phyloP scores from a whole-genome alignment of 805 yeast genomes.

The Ogataea dorogensis region DNA sequence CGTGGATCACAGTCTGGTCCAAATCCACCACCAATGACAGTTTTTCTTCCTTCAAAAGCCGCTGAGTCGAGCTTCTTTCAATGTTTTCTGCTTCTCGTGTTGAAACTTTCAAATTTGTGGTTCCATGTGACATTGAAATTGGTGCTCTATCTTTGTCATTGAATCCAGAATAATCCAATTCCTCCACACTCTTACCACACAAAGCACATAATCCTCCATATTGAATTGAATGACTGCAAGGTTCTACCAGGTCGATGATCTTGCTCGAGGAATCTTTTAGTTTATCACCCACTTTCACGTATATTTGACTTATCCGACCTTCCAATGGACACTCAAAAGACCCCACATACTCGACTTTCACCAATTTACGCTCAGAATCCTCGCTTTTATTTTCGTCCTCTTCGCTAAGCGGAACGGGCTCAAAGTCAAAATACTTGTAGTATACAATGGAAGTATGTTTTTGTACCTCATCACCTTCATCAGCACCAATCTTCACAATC shows the following conservation, averaged over 20 bases:
- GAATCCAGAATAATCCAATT: slow-evolving; percentile 71
- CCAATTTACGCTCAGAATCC: slow-evolving; percentile 42
- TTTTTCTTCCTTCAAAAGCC: slow-evolving; percentile 60
- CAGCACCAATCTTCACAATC: slow-evolving; percentile 47
- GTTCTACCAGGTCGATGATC: slow-evolving; percentile 64
- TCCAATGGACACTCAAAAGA: slow-evolving; percentile 81
- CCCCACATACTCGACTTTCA: slow-evolving; percentile 65
- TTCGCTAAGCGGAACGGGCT: slow-evolving; percentile 51
- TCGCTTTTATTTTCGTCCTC: slow-evolving; percentile 33
- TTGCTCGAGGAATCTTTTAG: slow-evolving; percentile 45
- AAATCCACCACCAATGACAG: slow-evolving; percentile 91
- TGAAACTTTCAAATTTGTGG: slow-evolving; percentile 78
- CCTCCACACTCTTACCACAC: slow-evolving; percentile 80
- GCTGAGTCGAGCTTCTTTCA: slow-evolving; percentile 62
- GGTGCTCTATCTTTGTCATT: slow-evolving; percentile 73
- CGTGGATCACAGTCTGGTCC: slow-evolving; percentile 96
- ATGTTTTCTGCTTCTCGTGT: slow-evolving; percentile 82
- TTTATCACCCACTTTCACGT: slow-evolving; percentile 57
- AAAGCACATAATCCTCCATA: slow-evolving; percentile 93
- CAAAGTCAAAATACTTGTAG: slow-evolving; percentile 67
- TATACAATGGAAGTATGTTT: slow-evolving; percentile 56
- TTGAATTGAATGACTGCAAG: slow-evolving; percentile 90
- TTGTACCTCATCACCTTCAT: slow-evolving; percentile 44
- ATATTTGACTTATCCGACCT: slow-evolving; percentile 58
- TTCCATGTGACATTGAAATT: slow-evolving; percentile 86